These are phyloP conservation scores for Candolleomyces aberdarensis DNA, from an alignment of 768 basidiomycete species.

Conservation along the genomic window DNA sequence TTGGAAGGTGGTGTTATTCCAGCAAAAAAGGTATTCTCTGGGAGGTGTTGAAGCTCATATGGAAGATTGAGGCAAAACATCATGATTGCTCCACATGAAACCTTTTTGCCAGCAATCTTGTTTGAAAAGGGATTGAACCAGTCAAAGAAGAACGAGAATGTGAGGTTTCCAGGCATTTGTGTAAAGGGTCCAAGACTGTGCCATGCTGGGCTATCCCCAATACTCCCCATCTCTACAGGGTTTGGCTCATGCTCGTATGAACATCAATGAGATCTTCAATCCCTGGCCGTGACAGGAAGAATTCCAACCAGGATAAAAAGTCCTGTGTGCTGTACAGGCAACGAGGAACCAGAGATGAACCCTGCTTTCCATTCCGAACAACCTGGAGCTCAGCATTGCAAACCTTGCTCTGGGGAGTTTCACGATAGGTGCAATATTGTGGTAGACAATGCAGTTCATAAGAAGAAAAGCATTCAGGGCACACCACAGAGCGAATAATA, in stretches of 20 bases:
- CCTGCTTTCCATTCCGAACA: neutral
- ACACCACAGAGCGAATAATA: conserved; percentile 13
- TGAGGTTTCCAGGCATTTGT: conserved; percentile 12
- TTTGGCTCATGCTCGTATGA: conserved; percentile 13
- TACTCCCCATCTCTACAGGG: conserved; percentile 9
- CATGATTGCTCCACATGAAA: conserved; percentile 14
- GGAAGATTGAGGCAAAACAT: conserved; percentile 15
- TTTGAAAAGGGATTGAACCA: conserved; percentile 26
- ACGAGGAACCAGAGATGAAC: conserved; percentile 6
- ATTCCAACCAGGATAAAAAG: conserved; percentile 15
- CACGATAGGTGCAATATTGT: conserved; percentile 6
- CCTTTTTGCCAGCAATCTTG: conserved; percentile 18
- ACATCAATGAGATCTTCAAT: conserved; percentile 18
- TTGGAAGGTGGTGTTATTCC: conserved; percentile 19
- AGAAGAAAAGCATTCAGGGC: conserved; percentile 13
- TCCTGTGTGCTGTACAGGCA: conserved; percentile 14
- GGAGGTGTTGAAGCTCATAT: conserved; percentile 8
- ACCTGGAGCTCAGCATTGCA: conserved; percentile 11
- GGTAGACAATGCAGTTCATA: neutral
- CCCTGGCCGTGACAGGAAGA: conserved; percentile 14
- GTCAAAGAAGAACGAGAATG: conserved; percentile 16
- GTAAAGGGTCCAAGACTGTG: conserved; percentile 14
- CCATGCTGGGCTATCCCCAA: conserved; percentile 22
- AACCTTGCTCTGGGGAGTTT: conserved; percentile 5
- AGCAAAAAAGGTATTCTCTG: conserved; percentile 6